phyloP scores from a whole-genome alignment of 768 basidiomycete species.

The Candolleomyces efflorescens region DNA sequence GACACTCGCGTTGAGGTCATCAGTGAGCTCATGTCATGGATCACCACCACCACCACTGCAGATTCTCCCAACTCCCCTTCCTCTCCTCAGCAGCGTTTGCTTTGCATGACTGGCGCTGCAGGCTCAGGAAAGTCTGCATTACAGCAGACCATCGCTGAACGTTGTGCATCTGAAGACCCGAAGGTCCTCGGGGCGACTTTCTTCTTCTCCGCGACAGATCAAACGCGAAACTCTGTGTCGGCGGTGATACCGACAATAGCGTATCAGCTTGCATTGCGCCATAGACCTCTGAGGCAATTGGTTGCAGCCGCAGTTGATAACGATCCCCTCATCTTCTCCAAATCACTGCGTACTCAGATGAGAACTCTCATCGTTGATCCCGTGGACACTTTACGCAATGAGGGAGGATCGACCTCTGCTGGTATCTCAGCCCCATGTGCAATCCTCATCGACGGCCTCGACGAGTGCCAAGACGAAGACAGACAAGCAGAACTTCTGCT shows the following conservation, averaged over 20 bases:
- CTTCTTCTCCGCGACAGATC: conserved; percentile 7
- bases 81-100: neutral
- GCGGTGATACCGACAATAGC: conserved; percentile 8
- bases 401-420: neutral
- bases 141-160: conserved; percentile 9
- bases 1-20: conserved; percentile 4
- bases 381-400: neutral
- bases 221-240: conserved; percentile 4
- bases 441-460: conserved; percentile 9
- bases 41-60: neutral
- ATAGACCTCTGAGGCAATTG: neutral
- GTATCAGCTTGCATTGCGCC: conserved; percentile 4
- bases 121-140: conserved; percentile 4
- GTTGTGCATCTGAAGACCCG: neutral
- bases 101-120: neutral
- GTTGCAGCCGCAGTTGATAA: neutral
- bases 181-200: conserved; percentile 4
- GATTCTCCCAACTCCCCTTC: neutral
- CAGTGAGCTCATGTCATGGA: neutral
- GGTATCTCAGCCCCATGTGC: neutral
- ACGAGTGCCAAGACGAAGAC: conserved; percentile 10
- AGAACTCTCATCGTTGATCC: conserved; percentile 6
- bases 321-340: neutral
- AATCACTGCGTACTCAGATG: conserved; percentile 3
- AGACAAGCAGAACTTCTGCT: conserved; percentile 7